Percentiles rank a stretch among this genome's conserved stretches.
These are phyloP conservation scores for Phialocephala sp. DNA, from an alignment of 2,329 filamentous ascomycete genomes.

Conservation along the genomic window DNA sequence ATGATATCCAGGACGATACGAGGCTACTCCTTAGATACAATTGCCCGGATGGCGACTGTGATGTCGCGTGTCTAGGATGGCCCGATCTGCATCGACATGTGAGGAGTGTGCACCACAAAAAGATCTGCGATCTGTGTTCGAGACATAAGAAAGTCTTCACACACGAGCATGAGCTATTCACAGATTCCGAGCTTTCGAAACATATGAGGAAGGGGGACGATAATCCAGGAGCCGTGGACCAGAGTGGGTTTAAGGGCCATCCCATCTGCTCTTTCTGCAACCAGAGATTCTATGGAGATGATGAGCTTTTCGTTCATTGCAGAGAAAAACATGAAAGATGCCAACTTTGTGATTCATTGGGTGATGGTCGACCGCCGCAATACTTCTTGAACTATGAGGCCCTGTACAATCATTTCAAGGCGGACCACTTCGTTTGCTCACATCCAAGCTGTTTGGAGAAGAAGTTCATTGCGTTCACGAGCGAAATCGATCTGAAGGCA, in stretches of 20 bases:
- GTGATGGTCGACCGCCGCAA: slow-evolving; percentile 64
- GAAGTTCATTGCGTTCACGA: slow-evolving; percentile 97
- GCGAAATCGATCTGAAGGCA: slow-evolving; percentile 92
- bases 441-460: slow-evolving; percentile 92
- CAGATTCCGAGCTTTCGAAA: slow-evolving; percentile 76
- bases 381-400: slow-evolving; percentile 91
- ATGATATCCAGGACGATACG: slow-evolving; percentile 90
- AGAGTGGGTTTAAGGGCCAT: slow-evolving; percentile 96
- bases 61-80: slow-evolving; percentile 84
- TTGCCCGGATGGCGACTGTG: slow-evolving; percentile 84
- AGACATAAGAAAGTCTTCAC: slow-evolving; percentile 98
- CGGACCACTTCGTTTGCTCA: slow-evolving; percentile 84
- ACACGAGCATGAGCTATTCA: slow-evolving; percentile 94
- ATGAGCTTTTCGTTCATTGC: slow-evolving; percentile 93
- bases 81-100: slow-evolving; percentile 83
- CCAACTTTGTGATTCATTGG: slow-evolving; percentile 81
- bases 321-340: slow-evolving; percentile 93
- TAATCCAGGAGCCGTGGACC: slow-evolving; percentile 84
- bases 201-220: slow-evolving; percentile 94
- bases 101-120: slow-evolving; percentile 78
- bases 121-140: slow-evolving; percentile 90
- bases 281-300: slow-evolving; percentile 91
- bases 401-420: slow-evolving; percentile 84
- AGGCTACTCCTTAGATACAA: slow-evolving; percentile 90
- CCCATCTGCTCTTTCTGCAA: slow-evolving; percentile 93